A percentile compares a stretch with the other conserved stretches of the same genome.
Conservation (phyloP, 129 eudicot genomes). For the Helianthus tuberosus region DNA sequence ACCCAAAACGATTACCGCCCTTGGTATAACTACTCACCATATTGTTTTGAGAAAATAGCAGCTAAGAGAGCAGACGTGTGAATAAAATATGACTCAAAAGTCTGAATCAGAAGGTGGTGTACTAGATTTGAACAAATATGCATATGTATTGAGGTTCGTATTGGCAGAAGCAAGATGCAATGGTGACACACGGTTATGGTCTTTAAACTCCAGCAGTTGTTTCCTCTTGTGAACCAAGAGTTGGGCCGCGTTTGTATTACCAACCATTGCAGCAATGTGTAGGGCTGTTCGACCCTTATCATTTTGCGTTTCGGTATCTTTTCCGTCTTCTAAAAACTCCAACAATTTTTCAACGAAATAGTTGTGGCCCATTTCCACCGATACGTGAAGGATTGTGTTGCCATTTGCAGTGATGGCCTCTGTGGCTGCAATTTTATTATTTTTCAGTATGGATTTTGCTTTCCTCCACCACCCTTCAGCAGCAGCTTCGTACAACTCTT, state of each 20-base stretch:
- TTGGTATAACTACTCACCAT: constrained; percentile 7
- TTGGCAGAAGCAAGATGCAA: background rate
- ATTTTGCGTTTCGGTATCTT: too few relatives aligned
- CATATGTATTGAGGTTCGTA: background rate
- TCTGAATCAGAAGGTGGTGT: background rate
- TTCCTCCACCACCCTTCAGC: too few relatives aligned
- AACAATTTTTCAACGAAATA: too few relatives aligned
- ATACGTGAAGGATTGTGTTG: too few relatives aligned
- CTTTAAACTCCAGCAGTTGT: background rate
- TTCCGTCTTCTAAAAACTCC: too few relatives aligned
- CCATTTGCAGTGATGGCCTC: too few relatives aligned
- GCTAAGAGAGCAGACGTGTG: background rate
- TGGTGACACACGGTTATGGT: background rate
- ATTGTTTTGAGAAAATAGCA: background rate
- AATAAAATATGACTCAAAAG: too few relatives aligned
- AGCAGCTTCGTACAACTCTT: too few relatives aligned
- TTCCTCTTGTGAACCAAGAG: constrained; percentile 13
- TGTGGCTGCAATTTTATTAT: too few relatives aligned
- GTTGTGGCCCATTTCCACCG: too few relatives aligned
- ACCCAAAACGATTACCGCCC: too few relatives aligned
- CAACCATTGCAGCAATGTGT: constrained; percentile 23
- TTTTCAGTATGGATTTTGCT: too few relatives aligned
- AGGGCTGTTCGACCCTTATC: constrained; percentile 5
- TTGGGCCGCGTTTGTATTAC: constrained; percentile 14
- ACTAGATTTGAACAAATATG: constrained; percentile 4